Percentiles rank a stretch among this genome's conserved stretches.
phyloP scores from a whole-genome alignment of 306 rosid species.

The Echinosophora koreensis region DNA sequence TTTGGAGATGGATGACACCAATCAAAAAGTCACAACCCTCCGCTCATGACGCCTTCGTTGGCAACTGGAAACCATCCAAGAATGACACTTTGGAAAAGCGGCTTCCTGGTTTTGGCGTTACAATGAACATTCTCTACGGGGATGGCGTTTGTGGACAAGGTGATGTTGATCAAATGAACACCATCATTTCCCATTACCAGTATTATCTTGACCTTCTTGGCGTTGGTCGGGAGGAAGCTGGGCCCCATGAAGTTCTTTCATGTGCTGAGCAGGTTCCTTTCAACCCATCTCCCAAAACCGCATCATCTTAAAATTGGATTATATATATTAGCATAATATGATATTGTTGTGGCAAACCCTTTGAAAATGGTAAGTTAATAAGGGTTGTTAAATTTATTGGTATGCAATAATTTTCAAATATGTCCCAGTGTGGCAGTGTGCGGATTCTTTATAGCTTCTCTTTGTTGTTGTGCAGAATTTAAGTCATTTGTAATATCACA shows the following conservation, averaged over 20 bases:
- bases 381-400: conserved; percentile 53
- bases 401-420: conserved; percentile 51
- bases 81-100: conserved; percentile 81
- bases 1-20: conserved; percentile 90
- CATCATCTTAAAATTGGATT: conserved; percentile 66
- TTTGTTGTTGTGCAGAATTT: conserved; percentile 43
- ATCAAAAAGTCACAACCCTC: conserved; percentile 85
- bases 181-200: conserved; percentile 75
- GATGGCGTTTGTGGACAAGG: conserved; percentile 82
- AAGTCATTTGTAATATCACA: conserved; percentile 50
- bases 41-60: conserved; percentile 83
- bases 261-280: conserved; percentile 84
- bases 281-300: conserved; percentile 65
- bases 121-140: conserved; percentile 94
- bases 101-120: conserved; percentile 85
- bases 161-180: conserved; percentile 83
- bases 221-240: conserved; percentile 74
- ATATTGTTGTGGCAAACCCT: conserved; percentile 50
- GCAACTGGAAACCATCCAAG: conserved; percentile 93
- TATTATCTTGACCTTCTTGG: conserved; percentile 88
- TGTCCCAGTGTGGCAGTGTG: conserved; percentile 47
- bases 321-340: conserved; percentile 49
- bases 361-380: conserved; percentile 52
- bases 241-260: conserved; percentile 65
- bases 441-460: conserved; percentile 52